Evolutionary conservation across 1,284 basidiomycete genomes (phyloP).

Genomic region (Puccinia triticina): DNA sequence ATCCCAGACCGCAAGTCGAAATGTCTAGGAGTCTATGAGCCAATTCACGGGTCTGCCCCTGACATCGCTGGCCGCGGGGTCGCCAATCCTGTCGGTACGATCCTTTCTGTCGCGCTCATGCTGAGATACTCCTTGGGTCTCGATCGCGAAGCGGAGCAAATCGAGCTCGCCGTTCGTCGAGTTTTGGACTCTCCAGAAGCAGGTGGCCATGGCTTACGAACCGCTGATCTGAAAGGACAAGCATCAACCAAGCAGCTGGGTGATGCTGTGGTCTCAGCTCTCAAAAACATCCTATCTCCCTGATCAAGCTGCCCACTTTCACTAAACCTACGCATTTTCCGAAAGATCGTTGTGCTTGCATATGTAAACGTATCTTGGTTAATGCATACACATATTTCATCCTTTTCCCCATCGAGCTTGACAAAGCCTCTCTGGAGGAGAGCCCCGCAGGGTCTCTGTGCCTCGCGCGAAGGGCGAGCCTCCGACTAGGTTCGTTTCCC

Average conservation of each 20-base stretch:
- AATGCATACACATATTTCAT: no score
- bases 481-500: no score
- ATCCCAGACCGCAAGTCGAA: constrained; percentile 75
- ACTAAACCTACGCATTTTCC: not conserved
- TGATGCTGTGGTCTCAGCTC: constrained; percentile 76
- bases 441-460: no score
- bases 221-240: constrained; percentile 83
- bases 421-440: no score
- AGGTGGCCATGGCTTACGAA: constrained; percentile 80
- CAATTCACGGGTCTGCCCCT: constrained; percentile 84
- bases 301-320: not conserved
- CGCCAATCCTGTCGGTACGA: constrained; percentile 96
- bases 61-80: constrained; percentile 94
- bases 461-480: no score
- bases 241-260: constrained; percentile 78
- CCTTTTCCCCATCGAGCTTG: no score
- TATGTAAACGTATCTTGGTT: no score
- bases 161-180: constrained; percentile 85
- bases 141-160: constrained; percentile 76
- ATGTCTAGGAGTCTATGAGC: constrained; percentile 87
- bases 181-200: constrained; percentile 74
- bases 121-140: constrained; percentile 90
- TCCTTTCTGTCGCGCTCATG: constrained; percentile 92
- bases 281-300: constrained; percentile 68
- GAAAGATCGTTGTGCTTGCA: not conserved